These are phyloP conservation scores for Letharia lupina DNA, from an alignment of 495 filamentous ascomycete genomes.

Conservation along the genomic window DNA sequence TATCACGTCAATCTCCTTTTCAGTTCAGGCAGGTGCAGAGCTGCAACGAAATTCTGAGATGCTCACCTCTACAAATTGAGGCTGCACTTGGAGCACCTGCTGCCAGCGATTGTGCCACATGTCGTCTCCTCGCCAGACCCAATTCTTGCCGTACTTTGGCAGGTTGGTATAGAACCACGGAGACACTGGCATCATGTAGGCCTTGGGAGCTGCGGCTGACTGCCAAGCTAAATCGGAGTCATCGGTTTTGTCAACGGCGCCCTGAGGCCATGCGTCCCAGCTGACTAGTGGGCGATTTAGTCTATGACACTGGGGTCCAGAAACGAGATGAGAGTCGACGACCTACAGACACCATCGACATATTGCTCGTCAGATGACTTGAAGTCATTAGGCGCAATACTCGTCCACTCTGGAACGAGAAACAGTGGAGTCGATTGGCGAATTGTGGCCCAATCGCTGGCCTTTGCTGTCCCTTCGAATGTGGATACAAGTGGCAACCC, in stretches of 20 bases:
- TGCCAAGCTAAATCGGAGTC: slow-evolving; percentile 53
- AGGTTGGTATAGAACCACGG: slow-evolving; percentile 36
- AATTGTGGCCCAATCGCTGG: slow-evolving; percentile 52
- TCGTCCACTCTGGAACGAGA: slow-evolving; percentile 57
- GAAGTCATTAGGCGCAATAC: slow-evolving; percentile 45
- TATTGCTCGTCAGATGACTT: slow-evolving; percentile 15
- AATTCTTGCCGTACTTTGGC: slow-evolving; percentile 51
- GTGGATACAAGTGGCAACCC: slow-evolving; percentile 59
- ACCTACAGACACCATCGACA: neutral
- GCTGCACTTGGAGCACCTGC: slow-evolving; percentile 53
- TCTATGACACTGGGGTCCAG: neutral
- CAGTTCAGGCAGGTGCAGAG: neutral
- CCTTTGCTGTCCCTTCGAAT: slow-evolving; percentile 32
- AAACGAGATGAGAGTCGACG: neutral
- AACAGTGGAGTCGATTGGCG: slow-evolving; percentile 40
- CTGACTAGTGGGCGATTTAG: neutral
- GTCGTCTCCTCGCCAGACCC: slow-evolving; percentile 61
- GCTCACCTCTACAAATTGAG: slow-evolving; percentile 48
- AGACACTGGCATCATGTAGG: slow-evolving; percentile 11
- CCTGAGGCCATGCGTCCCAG: slow-evolving; percentile 64
- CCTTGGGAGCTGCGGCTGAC: slow-evolving; percentile 42
- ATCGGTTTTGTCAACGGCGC: slow-evolving; percentile 35
- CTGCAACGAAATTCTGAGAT: slow-evolving; percentile 42
- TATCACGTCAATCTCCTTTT: slow-evolving; percentile 16
- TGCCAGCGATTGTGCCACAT: slow-evolving; percentile 70